phyloP scores from a whole-genome alignment of 2,329 filamentous ascomycete genomes.

The Colletotrichum falcatum region DNA sequence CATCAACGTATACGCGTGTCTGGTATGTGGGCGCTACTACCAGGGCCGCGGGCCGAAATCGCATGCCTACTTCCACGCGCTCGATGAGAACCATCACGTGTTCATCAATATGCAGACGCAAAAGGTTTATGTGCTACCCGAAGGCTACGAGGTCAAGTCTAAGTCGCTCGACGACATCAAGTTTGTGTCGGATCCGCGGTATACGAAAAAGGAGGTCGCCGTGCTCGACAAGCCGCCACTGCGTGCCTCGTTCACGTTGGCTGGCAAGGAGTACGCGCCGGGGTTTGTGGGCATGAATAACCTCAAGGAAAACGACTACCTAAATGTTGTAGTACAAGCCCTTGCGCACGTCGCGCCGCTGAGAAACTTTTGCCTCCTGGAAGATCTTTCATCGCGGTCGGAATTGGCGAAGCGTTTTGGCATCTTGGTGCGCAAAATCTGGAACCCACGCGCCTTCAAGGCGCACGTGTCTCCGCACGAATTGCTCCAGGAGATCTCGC shows the following conservation, averaged over 20 bases:
- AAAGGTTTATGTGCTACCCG: slow-evolving; percentile 90
- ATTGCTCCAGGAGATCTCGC: slow-evolving; percentile 91
- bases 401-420: slow-evolving; percentile 91
- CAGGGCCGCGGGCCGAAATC: slow-evolving; percentile 94
- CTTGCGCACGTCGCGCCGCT: slow-evolving; percentile 90
- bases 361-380: slow-evolving; percentile 91
- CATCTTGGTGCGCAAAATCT: slow-evolving; percentile 94
- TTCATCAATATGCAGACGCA: slow-evolving; percentile 98
- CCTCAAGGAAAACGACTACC: slow-evolving; percentile 99
- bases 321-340: slow-evolving; percentile 94
- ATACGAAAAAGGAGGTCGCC: slow-evolving; percentile 82
- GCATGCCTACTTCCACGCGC: slow-evolving; percentile 96
- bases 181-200: slow-evolving; percentile 92
- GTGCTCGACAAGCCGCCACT: slow-evolving; percentile 75
- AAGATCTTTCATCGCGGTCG: slow-evolving; percentile 77
- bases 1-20: slow-evolving; percentile 98
- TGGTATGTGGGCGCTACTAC: slow-evolving; percentile 98
- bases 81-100: slow-evolving; percentile 95
- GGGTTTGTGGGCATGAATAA: slow-evolving; percentile 99
- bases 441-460: slow-evolving; percentile 97
- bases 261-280: slow-evolving; percentile 87
- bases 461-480: slow-evolving; percentile 97
- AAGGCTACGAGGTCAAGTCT: slow-evolving; percentile 96
- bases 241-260: slow-evolving; percentile 78
- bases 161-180: slow-evolving; percentile 98